Evolutionary conservation across 1,139 yeast genomes (phyloP), one percentile per base, ranked within the genome.

Genomic region (Sugiyamaella novakii): DNA sequence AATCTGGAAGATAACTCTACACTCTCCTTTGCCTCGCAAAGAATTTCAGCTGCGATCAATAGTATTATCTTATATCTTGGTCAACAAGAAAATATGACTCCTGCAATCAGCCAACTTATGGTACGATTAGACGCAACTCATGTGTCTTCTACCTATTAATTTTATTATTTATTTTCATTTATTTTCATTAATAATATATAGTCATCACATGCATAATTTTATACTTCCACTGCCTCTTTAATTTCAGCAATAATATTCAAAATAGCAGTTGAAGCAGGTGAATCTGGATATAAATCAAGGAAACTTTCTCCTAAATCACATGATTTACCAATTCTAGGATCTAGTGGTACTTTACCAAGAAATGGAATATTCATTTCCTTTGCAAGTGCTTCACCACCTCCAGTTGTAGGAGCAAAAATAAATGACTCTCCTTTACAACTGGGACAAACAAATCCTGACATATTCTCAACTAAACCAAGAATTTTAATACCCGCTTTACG

Each of bases 391-490:
- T 79, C 77, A 5, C 98, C 99, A 15, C 99, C 99, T 12, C 98
- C 98, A 1, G 98, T 94, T 3, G 98, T 92, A 29, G 98, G 88
- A 56, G 84, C 85, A 69, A 94, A 94, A 10, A 94, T 91, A 61
- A 84, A 83, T 0, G 96, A 86, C 67, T 89, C 88, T 6, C 95
- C 95, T 54, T 87, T 79, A 68, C 99, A 94, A 59, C 76, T 81
- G 3, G 98, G 98, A 65, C 99, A 94, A 12, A 94, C 98, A 71
- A 94, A 94, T 1, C 98, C 98, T 5, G 96, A 81, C 99, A 94
- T 94, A 66, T 94, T 94, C 65, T 94, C 99, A 27, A 94, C 97
- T 22, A 94, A 69, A 0, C 99, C 99, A 47, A 92, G 67, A 2
- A 94, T 79, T 50, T 78, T 83, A 53, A 94, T 89, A 3, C 83